phyloP scores from a whole-genome alignment of 495 filamentous ascomycete genomes.

The Xylaria longipes region DNA sequence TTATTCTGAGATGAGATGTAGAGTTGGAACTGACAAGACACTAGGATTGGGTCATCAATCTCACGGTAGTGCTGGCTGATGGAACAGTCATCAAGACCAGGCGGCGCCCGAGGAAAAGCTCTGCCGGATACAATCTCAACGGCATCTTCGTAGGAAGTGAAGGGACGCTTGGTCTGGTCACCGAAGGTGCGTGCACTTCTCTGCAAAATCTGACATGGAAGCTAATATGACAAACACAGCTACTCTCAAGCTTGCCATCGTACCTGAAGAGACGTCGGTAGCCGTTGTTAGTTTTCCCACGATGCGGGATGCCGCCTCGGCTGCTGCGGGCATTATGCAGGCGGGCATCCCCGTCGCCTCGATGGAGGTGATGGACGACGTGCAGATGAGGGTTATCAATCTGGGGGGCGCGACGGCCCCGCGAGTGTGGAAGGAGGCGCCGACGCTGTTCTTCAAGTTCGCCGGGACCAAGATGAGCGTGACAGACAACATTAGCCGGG shows the following conservation, averaged over 20 bases:
- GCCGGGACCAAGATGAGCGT: constrained; percentile 73
- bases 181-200: constrained; percentile 52
- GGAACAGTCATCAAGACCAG: constrained; percentile 80
- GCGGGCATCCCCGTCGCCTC: constrained; percentile 76
- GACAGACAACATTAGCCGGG: constrained; percentile 68
- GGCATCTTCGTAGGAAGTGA: constrained; percentile 78
- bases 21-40: neutral
- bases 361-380: constrained; percentile 85
- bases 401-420: constrained; percentile 69
- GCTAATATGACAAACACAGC: constrained; percentile 40
- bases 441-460: constrained; percentile 88
- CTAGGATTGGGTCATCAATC: constrained; percentile 77
- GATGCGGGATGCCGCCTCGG: constrained; percentile 73
- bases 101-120: constrained; percentile 76
- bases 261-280: constrained; percentile 75
- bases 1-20: neutral
- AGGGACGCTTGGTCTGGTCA: constrained; percentile 79
- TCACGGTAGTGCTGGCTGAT: constrained; percentile 81
- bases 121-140: constrained; percentile 82
- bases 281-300: constrained; percentile 78
- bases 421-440: constrained; percentile 74
- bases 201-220: neutral
- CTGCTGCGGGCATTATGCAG: constrained; percentile 72
- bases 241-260: constrained; percentile 75
- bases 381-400: constrained; percentile 82